Evolutionary conservation across 2,329 filamentous ascomycete genomes (phyloP).

Genomic region (Colletotrichum somersetense): DNA sequence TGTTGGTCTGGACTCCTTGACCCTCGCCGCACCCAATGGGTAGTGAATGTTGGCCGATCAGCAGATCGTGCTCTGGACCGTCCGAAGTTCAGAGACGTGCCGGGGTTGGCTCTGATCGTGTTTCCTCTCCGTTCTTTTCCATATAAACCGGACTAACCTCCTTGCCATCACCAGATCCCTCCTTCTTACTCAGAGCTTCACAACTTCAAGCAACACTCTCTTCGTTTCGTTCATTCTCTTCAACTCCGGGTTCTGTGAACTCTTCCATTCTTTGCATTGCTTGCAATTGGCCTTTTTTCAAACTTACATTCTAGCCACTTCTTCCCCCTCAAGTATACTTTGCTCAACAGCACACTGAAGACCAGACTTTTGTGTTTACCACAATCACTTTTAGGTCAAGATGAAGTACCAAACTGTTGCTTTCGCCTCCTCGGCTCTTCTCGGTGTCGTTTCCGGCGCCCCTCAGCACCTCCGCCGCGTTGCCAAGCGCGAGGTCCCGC

Average conservation of each 20-base stretch:
- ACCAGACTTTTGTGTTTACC: constrained; percentile 33
- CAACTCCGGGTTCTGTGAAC: constrained; percentile 42
- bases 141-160: constrained; percentile 35
- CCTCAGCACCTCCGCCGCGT: constrained; percentile 43
- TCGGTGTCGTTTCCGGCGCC: constrained; percentile 29
- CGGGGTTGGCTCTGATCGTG: constrained; percentile 26
- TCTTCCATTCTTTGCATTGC: constrained; percentile 44
- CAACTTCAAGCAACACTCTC: constrained; percentile 34
- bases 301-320: background rate
- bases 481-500: constrained; percentile 58
- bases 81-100: constrained; percentile 28
- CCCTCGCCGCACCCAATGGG: constrained; percentile 4
- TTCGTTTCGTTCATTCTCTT: constrained; percentile 37
- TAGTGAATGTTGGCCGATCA: constrained; percentile 14
- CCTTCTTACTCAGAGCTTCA: constrained; percentile 32
- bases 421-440: constrained; percentile 33
- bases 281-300: constrained; percentile 5
- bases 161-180: constrained; percentile 13
- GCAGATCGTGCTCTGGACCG: constrained; percentile 21
- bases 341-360: constrained; percentile 31
- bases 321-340: constrained; percentile 8
- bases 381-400: constrained; percentile 21
- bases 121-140: constrained; percentile 23
- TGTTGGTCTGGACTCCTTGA: background rate
- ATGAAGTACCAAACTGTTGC: constrained; percentile 43